phyloP scores from a whole-genome alignment of 331 rosid species.

The Cucumis variabilis region DNA sequence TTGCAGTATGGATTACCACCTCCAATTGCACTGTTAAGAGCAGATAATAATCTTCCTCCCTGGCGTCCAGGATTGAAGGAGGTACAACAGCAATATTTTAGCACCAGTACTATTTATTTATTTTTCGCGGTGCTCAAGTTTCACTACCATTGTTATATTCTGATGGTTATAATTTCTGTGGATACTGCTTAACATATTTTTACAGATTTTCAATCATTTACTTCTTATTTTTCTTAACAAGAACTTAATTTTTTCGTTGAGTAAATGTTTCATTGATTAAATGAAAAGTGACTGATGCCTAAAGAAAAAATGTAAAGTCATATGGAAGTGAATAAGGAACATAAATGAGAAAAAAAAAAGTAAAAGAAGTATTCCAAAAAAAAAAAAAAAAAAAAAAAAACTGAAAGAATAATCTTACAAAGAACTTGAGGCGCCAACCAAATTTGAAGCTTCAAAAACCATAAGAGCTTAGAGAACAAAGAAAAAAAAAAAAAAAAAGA shows the following conservation, averaged over 20 bases:
- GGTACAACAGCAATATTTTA: constrained; percentile 45
- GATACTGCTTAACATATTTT: not conserved
- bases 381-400: too few relatives aligned
- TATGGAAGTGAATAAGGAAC: too few relatives aligned
- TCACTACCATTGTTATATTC: not conserved
- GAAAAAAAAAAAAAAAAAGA: too few relatives aligned
- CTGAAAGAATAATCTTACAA: too few relatives aligned
- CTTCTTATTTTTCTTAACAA: not conserved
- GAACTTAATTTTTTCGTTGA: too few relatives aligned
- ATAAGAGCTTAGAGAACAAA: not conserved
- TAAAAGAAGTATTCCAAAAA: too few relatives aligned
- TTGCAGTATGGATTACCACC: constrained; percentile 84
- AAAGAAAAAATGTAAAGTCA: too few relatives aligned
- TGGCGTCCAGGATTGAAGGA: constrained; percentile 93
- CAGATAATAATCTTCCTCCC: constrained; percentile 96
- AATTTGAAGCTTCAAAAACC: not conserved
- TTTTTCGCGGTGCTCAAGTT: not conserved
- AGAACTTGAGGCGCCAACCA: too few relatives aligned
- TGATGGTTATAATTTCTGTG: not conserved
- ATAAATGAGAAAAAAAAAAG: too few relatives aligned
- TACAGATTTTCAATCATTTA: not conserved
- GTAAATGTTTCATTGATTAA: too few relatives aligned
- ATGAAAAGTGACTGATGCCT: too few relatives aligned
- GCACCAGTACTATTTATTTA: not conserved
- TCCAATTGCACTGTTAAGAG: constrained; percentile 89